These are phyloP conservation scores for Fusarium marasasianum DNA, from an alignment of 2,329 filamentous ascomycete genomes.

Conservation along the genomic window DNA sequence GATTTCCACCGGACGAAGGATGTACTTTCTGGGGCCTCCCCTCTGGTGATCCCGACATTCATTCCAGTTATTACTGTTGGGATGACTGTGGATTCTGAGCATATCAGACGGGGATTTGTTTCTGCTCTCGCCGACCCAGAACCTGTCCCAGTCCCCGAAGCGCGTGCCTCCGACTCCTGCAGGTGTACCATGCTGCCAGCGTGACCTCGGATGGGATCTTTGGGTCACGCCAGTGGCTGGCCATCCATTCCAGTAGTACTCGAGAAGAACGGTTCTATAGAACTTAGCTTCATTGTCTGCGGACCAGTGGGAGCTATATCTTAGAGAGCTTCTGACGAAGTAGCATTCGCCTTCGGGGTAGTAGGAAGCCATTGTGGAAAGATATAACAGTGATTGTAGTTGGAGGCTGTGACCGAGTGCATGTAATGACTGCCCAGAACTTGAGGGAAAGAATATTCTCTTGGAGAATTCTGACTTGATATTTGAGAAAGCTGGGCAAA, in stretches of 20 bases:
- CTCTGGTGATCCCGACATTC: not conserved
- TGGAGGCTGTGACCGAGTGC: too few relatives aligned
- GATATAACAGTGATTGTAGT: too few relatives aligned
- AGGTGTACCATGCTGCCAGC: not conserved
- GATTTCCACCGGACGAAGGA: not conserved
- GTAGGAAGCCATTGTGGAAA: too few relatives aligned
- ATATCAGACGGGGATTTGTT: not conserved
- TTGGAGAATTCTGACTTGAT: too few relatives aligned
- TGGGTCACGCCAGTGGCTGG: not conserved
- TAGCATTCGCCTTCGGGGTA: not conserved
- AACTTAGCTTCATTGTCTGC: not conserved
- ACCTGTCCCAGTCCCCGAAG: not conserved
- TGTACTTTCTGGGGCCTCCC: not conserved
- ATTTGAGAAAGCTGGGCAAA: too few relatives aligned
- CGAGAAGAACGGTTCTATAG: not conserved
- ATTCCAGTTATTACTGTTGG: conserved; percentile 14
- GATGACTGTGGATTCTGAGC: not conserved
- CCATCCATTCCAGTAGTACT: conserved; percentile 17
- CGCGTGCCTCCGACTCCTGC: fast-evolving
- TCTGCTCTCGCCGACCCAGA: not conserved
- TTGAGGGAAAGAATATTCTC: too few relatives aligned
- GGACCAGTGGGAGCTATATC: not conserved
- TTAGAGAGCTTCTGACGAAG: not conserved
- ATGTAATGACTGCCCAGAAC: too few relatives aligned
- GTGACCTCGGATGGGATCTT: not conserved